These are phyloP conservation scores for Amaranthus tricolor DNA, from an alignment of 179 eudicot genomes.

Conservation along the genomic window DNA sequence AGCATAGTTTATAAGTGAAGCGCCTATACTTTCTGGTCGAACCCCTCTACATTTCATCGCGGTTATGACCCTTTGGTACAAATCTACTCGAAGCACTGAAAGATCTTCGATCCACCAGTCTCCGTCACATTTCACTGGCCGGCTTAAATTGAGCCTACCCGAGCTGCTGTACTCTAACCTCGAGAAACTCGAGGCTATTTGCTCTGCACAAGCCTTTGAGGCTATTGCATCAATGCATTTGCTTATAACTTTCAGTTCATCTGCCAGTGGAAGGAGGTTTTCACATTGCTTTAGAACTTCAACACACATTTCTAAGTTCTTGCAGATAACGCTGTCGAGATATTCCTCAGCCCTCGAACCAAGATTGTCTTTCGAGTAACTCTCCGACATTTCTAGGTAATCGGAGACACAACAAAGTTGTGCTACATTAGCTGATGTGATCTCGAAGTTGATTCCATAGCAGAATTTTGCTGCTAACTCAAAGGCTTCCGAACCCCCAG, in stretches of 20 bases:
- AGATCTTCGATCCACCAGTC: constrained; percentile 99
- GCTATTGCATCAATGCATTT: constrained; percentile 85
- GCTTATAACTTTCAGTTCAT: constrained; percentile 64
- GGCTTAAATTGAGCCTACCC: constrained; percentile 89
- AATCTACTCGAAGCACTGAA: constrained; percentile 62
- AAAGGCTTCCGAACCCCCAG: constrained; percentile 82
- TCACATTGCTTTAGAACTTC: constrained; percentile 85
- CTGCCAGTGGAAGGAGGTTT: constrained; percentile 82
- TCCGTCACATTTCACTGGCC: constrained; percentile 61
- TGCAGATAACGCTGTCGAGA: constrained; percentile 68
- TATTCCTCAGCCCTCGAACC: constrained; percentile 75
- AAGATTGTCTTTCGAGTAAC: constrained; percentile 72
- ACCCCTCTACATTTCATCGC: constrained; percentile 98
- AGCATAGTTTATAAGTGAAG: constrained; percentile 81
- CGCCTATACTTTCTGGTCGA: constrained; percentile 87
- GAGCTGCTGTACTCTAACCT: constrained; percentile 93
- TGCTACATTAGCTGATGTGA: constrained; percentile 75
- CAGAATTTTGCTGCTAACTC: constrained; percentile 97
- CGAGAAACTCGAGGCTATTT: constrained; percentile 93
- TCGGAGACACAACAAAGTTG: constrained; percentile 75
- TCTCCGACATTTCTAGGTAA: constrained; percentile 81
- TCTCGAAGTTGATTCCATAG: constrained; percentile 83
- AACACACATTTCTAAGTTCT: constrained; percentile 76
- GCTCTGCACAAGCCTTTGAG: constrained; percentile 87
- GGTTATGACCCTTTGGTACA: constrained; percentile 67